These are phyloP conservation scores for Candida pseudoglaebosa DNA, from an alignment of 805 yeast species.

Conservation along the genomic window DNA sequence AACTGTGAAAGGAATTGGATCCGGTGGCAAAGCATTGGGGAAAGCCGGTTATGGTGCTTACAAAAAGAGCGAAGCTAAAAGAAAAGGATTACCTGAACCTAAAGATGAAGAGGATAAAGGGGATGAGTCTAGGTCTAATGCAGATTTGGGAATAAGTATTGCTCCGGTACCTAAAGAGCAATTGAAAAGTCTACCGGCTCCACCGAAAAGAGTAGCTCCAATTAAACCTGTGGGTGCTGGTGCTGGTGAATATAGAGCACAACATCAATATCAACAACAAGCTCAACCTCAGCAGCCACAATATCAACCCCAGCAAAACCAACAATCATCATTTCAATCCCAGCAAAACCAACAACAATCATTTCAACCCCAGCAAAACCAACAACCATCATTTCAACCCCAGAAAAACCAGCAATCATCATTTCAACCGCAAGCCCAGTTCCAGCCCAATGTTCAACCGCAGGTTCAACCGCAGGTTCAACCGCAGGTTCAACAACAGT, in stretches of 20 bases:
- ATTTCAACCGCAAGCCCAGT: slow-evolving; percentile 3
- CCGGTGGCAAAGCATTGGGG: slow-evolving; percentile 44
- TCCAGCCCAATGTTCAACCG: slow-evolving; percentile 8
- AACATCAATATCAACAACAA: slow-evolving; percentile 7
- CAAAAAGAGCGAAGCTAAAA: slow-evolving; percentile 35
- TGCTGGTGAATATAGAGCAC: slow-evolving; percentile 12
- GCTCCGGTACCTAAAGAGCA: slow-evolving; percentile 16
- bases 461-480: slow-evolving; percentile 7
- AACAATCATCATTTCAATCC: too few species aligned
- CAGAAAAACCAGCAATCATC: background rate
- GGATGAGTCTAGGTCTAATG: background rate
- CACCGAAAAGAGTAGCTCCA: slow-evolving; percentile 37
- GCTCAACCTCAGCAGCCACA: slow-evolving; percentile 1
- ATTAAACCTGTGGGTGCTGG: slow-evolving; percentile 19
- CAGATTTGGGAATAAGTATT: slow-evolving; percentile 10
- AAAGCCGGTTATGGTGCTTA: slow-evolving; percentile 52
- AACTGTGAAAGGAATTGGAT: slow-evolving; percentile 48
- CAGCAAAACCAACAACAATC: slow-evolving; percentile 2
- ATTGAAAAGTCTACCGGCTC: slow-evolving; percentile 16
- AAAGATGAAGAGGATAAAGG: background rate
- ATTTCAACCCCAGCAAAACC: slow-evolving; percentile 2
- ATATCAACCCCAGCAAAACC: background rate
- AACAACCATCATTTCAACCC: slow-evolving; percentile 1
- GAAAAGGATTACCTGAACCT: slow-evolving; percentile 15
- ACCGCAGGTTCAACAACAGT: background rate